Conservation (phyloP, 2,329 filamentous ascomycete species). For the Sclerotinia spermophila region DNA sequence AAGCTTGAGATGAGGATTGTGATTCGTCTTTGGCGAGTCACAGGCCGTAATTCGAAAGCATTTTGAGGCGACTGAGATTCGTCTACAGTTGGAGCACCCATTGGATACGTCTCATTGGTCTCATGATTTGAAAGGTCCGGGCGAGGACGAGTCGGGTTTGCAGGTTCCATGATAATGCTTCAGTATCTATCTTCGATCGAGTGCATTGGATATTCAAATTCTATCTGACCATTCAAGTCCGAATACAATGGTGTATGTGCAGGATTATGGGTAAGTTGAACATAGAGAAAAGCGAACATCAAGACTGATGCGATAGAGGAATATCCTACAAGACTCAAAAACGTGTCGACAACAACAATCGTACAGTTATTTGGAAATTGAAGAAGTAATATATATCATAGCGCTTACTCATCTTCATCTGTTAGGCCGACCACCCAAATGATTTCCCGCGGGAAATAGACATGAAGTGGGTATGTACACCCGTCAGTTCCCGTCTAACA, state of each 20-base stretch:
- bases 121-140: constrained; percentile 19
- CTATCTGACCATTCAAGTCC: not conserved
- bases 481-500: not conserved
- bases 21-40: constrained; percentile 40
- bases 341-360: not conserved
- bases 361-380: not conserved
- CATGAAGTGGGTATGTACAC: not conserved
- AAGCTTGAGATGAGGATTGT: constrained; percentile 45
- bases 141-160: constrained; percentile 12
- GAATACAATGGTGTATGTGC: not conserved
- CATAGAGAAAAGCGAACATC: not conserved
- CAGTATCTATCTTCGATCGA: not conserved
- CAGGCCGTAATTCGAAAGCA: constrained; percentile 41
- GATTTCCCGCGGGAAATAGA: not conserved
- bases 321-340: not conserved
- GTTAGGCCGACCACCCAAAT: not conserved
- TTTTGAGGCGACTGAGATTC: not conserved
- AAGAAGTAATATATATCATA: not conserved
- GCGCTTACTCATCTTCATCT: not conserved
- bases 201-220: not conserved
- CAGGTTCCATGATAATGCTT: not conserved
- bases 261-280: not conserved
- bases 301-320: not conserved
- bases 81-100: not conserved
- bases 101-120: constrained; percentile 22